Evolutionary conservation across 192 early-diverging fungal genomes (phyloP).

Genomic region (Mortierella hygrophila): DNA sequence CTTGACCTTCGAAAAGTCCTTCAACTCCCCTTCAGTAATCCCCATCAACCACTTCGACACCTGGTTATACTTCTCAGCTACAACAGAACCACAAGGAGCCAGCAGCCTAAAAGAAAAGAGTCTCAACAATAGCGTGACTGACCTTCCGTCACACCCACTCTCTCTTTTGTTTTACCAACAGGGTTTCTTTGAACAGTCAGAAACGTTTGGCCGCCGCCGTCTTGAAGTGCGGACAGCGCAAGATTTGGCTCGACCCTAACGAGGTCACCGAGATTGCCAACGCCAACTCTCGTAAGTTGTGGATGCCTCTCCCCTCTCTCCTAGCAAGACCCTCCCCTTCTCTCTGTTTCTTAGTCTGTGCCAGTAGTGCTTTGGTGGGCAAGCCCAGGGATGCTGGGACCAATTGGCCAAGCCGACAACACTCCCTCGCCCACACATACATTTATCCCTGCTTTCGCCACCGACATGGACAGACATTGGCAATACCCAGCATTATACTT

Average conservation of each 20-base stretch:
- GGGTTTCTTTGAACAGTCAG: constrained; percentile 86
- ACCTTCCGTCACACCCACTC: not conserved
- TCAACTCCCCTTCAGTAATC: not conserved
- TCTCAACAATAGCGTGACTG: not conserved
- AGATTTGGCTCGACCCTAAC: constrained; percentile 99
- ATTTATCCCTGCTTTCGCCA: not conserved
- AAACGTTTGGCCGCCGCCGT: constrained; percentile 97
- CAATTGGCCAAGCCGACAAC: not conserved
- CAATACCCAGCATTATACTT: not conserved
- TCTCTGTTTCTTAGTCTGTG: not conserved
- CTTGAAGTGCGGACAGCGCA: constrained; percentile 97
- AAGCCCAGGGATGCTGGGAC: not conserved
- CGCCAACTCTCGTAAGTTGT: constrained; percentile 96
- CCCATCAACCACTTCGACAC: not conserved
- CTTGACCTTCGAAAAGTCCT: not conserved
- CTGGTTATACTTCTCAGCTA: not conserved
- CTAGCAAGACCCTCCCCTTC: not conserved
- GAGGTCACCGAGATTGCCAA: constrained; percentile 94
- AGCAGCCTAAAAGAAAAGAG: not conserved
- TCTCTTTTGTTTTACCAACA: constrained; percentile 28
- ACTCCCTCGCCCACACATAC: not conserved
- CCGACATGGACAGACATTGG: no score
- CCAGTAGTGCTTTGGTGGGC: not conserved
- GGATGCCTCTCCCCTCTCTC: not conserved
- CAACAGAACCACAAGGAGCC: not conserved